phyloP scores from a whole-genome alignment of 495 filamentous ascomycete species.

The Cladorrhinum samala region DNA sequence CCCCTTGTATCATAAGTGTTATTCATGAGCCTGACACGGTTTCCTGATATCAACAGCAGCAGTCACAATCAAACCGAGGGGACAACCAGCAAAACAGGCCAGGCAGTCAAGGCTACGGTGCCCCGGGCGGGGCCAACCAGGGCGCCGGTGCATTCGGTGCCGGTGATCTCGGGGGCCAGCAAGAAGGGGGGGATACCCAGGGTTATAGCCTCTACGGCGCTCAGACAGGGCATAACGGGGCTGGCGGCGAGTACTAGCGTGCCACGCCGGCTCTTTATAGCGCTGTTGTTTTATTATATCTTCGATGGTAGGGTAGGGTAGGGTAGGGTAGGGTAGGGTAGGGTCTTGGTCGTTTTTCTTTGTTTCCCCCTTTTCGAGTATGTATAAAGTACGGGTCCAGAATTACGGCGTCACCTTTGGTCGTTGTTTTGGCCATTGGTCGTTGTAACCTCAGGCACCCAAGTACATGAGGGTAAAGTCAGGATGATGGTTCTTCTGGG shows the following conservation, averaged over 20 bases:
- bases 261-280: background rate
- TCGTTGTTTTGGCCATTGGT: too few species aligned
- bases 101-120: conserved; percentile 62
- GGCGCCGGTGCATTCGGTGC: conserved; percentile 48
- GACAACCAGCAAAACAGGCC: conserved; percentile 65
- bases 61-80: conserved; percentile 72
- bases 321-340: too few species aligned
- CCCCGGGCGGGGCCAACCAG: conserved; percentile 42
- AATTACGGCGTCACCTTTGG: too few species aligned
- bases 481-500: background rate
- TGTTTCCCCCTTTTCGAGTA: too few species aligned
- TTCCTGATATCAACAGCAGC: conserved; percentile 34
- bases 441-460: too few species aligned
- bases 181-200: conserved; percentile 50
- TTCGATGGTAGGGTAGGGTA: too few species aligned
- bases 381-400: conserved; percentile 15
- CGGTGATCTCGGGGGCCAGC: conserved; percentile 51
- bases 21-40: background rate
- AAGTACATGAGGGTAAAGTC: conserved; percentile 1
- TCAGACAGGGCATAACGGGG: conserved; percentile 65
- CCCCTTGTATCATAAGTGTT: background rate
- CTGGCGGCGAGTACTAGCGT: conserved; percentile 41
- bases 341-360: too few species aligned
- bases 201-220: conserved; percentile 54
- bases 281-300: background rate